phyloP scores from a whole-genome alignment of 768 basidiomycete genomes.

The Floccularia luteovirens region DNA sequence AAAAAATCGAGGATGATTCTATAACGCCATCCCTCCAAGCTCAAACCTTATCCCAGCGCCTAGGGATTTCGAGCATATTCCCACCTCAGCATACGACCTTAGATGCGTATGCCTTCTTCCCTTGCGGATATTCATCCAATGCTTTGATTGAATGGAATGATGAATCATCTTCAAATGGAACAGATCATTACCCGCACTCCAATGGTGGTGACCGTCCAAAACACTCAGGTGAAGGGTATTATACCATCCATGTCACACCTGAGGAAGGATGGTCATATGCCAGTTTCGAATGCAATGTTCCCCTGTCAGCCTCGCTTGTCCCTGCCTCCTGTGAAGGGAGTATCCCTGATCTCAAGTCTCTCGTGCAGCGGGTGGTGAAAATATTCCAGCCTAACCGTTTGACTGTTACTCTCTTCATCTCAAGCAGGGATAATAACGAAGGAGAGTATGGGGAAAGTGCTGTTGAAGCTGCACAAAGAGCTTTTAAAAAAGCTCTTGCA shows the following conservation, averaged over 20 bases:
- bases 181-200: constrained; percentile 8
- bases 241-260: constrained; percentile 97
- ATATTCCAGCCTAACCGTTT: constrained; percentile 91
- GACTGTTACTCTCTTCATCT: constrained; percentile 87
- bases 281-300: constrained; percentile 98
- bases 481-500: constrained; percentile 61
- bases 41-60: constrained; percentile 51
- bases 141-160: constrained; percentile 69
- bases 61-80: constrained; percentile 82
- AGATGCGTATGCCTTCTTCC: constrained; percentile 90
- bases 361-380: constrained; percentile 81
- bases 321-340: constrained; percentile 17
- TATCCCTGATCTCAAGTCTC: constrained; percentile 71
- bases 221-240: constrained; percentile 76
- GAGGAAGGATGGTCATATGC: constrained; percentile 98
- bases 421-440: constrained; percentile 46
- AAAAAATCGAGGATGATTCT: constrained; percentile 21
- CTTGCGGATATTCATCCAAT: constrained; percentile 96
- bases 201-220: constrained; percentile 7
- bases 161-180: constrained; percentile 16
- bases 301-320: constrained; percentile 35
- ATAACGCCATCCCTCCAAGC: constrained; percentile 43
- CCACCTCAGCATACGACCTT: constrained; percentile 71
- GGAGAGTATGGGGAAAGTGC: constrained; percentile 37
- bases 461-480: constrained; percentile 66